Evolutionary conservation across 257 asterid genomes (phyloP).

Genomic region (Cordia subcordata): DNA sequence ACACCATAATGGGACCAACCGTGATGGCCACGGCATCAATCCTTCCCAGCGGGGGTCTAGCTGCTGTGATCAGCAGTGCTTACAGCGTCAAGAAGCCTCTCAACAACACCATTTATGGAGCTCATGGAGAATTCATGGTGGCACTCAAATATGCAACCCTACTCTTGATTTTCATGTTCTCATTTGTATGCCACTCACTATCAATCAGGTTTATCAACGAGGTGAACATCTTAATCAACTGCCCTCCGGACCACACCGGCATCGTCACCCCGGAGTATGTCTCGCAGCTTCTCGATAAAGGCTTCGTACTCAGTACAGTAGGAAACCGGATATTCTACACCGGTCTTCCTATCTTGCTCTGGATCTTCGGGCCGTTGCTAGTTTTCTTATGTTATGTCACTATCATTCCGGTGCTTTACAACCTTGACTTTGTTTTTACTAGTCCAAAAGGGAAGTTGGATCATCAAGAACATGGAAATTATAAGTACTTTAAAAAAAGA

Average conservation of each 20-base stretch:
- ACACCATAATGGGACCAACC: slow-evolving; percentile 85
- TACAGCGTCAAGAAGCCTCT: slow-evolving; percentile 82
- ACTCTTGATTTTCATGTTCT: slow-evolving; percentile 57
- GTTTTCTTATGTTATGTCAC: slow-evolving; percentile 57
- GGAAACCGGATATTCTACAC: slow-evolving; percentile 78
- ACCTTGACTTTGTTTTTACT: slow-evolving; percentile 49
- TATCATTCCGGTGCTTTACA: slow-evolving; percentile 71
- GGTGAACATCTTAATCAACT: slow-evolving; percentile 79
- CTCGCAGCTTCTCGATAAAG: slow-evolving; percentile 57
- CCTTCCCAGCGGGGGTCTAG: slow-evolving; percentile 72
- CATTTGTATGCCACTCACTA: slow-evolving; percentile 74
- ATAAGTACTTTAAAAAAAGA: too few species aligned
- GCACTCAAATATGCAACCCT: slow-evolving; percentile 70
- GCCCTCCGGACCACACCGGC: slow-evolving; percentile 44
- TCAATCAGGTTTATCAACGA: slow-evolving; percentile 77
- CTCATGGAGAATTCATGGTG: slow-evolving; percentile 86
- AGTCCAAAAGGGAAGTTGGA: slow-evolving; percentile 22
- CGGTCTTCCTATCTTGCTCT: slow-evolving; percentile 69
- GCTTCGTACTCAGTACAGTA: slow-evolving; percentile 55
- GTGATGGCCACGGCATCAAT: slow-evolving; percentile 91
- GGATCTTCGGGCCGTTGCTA: slow-evolving; percentile 87
- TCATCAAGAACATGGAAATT: too few species aligned
- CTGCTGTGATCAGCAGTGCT: slow-evolving; percentile 88
- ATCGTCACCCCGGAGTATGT: slow-evolving; percentile 58
- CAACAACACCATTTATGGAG: slow-evolving; percentile 71